These are phyloP conservation scores for Monosporozyma siamensis DNA, from an alignment of 805 yeast species.

Conservation along the genomic window DNA sequence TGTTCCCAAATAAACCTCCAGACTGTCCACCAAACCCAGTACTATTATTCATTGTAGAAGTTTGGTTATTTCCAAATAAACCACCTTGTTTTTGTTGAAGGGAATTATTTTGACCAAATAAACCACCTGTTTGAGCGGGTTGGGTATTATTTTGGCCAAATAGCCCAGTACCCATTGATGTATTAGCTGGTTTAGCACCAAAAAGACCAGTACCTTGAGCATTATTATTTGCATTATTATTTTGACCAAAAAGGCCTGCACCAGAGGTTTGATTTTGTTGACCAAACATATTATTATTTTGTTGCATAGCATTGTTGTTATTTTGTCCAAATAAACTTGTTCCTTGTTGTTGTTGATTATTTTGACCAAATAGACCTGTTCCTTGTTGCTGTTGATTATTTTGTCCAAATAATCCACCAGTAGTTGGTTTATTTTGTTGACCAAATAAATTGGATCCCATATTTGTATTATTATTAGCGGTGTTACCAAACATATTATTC, in stretches of 20 bases:
- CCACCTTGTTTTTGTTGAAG: constrained; percentile 10
- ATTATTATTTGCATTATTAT: constrained; percentile 5
- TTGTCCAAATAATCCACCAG: constrained; percentile 36
- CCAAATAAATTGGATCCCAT: constrained; percentile 32
- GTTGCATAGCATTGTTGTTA: constrained; percentile 5
- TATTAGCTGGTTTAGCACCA: constrained; percentile 12
- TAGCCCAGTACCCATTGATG: constrained; percentile 26
- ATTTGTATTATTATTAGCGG: constrained; percentile 13
- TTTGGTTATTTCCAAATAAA: constrained; percentile 14
- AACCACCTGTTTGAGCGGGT: constrained; percentile 17
- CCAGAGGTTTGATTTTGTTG: constrained; percentile 1
- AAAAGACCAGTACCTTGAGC: constrained; percentile 13
- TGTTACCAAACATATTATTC: constrained; percentile 29
- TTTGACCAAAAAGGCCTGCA: constrained; percentile 21
- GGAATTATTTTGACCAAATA: constrained; percentile 22
- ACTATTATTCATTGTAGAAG: constrained; percentile 12
- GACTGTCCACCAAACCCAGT: constrained; percentile 25
- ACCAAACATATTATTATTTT: constrained; percentile 1
- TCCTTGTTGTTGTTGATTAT: no score
- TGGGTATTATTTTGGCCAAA: constrained; percentile 27
- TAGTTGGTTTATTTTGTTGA: constrained; percentile 13
- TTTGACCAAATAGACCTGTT: constrained; percentile 33
- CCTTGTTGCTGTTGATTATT: constrained; percentile 18
- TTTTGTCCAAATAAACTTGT: no score
- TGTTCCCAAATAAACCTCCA: constrained; percentile 16